Percentiles rank a stretch among this genome's conserved stretches.
Conservation (phyloP, 169 alveolate species). For the Babesia bigemina region DNA sequence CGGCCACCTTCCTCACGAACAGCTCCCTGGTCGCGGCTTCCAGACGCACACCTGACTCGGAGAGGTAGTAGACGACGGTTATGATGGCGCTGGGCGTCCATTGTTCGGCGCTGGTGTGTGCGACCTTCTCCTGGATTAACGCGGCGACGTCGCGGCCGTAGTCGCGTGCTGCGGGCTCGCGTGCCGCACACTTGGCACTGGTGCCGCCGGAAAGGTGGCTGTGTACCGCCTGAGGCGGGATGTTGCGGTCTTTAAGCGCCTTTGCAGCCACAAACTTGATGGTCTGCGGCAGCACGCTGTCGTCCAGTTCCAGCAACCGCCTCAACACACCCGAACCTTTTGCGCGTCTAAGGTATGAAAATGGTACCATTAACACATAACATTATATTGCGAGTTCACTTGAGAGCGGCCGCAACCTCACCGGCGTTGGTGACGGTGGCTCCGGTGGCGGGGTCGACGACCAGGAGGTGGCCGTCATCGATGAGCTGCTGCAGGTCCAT, state of each 20-base stretch:
- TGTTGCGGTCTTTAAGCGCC: background rate
- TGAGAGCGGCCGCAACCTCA: constrained; percentile 31
- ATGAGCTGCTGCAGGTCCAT: constrained; percentile 22
- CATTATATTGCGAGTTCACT: background rate
- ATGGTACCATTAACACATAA: constrained; percentile 19
- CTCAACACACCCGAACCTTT: background rate
- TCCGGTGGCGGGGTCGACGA: constrained; percentile 34
- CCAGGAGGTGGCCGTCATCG: constrained; percentile 32
- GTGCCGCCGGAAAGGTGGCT: background rate
- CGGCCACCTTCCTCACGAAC: constrained; percentile 2
- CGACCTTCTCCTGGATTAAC: constrained; percentile 17
- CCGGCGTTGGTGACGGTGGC: constrained; percentile 19
- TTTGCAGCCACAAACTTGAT: constrained; percentile 39
- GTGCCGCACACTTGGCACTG: no score
- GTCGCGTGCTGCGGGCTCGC: background rate
- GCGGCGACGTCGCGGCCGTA: background rate
- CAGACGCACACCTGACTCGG: constrained; percentile 8
- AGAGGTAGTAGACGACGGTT: constrained; percentile 27
- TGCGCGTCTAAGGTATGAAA: constrained; percentile 23
- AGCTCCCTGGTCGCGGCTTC: background rate
- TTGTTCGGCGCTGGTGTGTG: constrained; percentile 25
- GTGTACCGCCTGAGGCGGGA: background rate
- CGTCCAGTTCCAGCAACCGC: constrained; percentile 23
- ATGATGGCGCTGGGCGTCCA: constrained; percentile 25
- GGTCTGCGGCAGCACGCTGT: constrained; percentile 16